A percentile compares a stretch with the other conserved stretches of the same genome.
These are phyloP conservation scores for Lentinula boryana DNA, from an alignment of 768 basidiomycete genomes.

Conservation along the genomic window DNA sequence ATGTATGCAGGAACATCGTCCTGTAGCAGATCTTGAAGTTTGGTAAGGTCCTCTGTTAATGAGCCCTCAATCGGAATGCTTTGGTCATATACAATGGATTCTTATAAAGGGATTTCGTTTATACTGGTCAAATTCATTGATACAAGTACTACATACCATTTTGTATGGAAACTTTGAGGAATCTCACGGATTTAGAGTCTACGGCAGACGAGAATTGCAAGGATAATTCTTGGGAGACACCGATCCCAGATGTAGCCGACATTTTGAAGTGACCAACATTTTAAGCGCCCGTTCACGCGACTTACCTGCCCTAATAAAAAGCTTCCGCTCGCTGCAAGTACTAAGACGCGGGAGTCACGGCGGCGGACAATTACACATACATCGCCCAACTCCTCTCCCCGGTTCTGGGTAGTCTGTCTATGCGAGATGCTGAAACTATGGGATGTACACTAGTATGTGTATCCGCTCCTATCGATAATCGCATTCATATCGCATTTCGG, in stretches of 20 bases:
- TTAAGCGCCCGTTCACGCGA: not conserved
- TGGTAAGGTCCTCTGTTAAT: slow-evolving; percentile 55
- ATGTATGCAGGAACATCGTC: slow-evolving; percentile 70
- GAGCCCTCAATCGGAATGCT: slow-evolving; percentile 43
- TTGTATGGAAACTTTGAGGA: slow-evolving; percentile 71
- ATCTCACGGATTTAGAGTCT: slow-evolving; percentile 46
- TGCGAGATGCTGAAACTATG: too few relatives aligned
- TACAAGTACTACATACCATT: slow-evolving; percentile 49
- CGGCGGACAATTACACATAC: too few relatives aligned
- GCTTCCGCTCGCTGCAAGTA: too few relatives aligned
- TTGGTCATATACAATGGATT: slow-evolving; percentile 59
- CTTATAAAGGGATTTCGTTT: slow-evolving; percentile 27
- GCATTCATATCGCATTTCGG: too few relatives aligned
- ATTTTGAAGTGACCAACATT: slow-evolving; percentile 27
- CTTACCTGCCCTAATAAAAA: too few relatives aligned
- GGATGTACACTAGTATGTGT: too few relatives aligned
- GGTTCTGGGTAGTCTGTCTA: too few relatives aligned
- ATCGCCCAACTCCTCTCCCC: too few relatives aligned
- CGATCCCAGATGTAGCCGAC: slow-evolving; percentile 73
- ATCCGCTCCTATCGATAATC: too few relatives aligned
- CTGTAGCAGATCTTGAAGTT: slow-evolving; percentile 51
- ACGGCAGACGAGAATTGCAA: slow-evolving; percentile 54
- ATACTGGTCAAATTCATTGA: not conserved
- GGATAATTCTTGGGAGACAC: slow-evolving; percentile 51
- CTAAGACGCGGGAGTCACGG: too few relatives aligned